phyloP scores from a whole-genome alignment of 345 rosid species.

The Gossypium stocksii region DNA sequence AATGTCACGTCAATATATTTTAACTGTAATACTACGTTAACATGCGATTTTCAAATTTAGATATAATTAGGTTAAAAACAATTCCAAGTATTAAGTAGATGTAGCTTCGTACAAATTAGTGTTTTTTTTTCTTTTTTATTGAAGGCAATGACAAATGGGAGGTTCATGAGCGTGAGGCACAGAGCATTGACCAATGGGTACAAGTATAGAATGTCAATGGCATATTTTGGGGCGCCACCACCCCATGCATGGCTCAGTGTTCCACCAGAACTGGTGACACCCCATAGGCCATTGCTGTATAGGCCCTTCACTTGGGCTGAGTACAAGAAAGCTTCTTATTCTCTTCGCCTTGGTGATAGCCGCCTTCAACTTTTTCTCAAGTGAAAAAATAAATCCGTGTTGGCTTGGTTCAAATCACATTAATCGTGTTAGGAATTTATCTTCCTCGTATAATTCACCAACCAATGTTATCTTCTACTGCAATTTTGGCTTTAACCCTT shows the following conservation, averaged over 20 bases:
- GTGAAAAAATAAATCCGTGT: neutral
- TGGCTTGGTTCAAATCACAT: rapidly evolving
- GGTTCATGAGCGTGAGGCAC: constrained; percentile 79
- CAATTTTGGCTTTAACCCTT: too few relatives aligned
- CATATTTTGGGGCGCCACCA: constrained; percentile 75
- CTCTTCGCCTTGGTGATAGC: constrained; percentile 63
- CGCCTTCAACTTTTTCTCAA: constrained; percentile 59
- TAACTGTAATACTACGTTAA: too few relatives aligned
- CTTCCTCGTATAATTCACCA: too few relatives aligned
- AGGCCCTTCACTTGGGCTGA: constrained; percentile 85
- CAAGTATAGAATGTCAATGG: constrained; percentile 61
- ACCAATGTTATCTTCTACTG: too few relatives aligned
- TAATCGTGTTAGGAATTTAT: too few relatives aligned
- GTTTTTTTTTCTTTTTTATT: neutral
- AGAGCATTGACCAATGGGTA: constrained; percentile 45
- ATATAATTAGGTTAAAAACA: too few relatives aligned
- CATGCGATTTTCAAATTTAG: too few relatives aligned
- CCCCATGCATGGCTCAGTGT: constrained; percentile 41
- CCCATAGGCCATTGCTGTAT: constrained; percentile 32
- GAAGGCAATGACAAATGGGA: constrained; percentile 81
- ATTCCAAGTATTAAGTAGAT: too few relatives aligned
- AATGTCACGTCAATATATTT: too few relatives aligned
- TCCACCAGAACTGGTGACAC: constrained; percentile 35
- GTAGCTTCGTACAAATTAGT: neutral
- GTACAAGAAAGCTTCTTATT: constrained; percentile 54